Conservation (phyloP, 176 grass and related monocot species). For the Cocos nucifera region DNA sequence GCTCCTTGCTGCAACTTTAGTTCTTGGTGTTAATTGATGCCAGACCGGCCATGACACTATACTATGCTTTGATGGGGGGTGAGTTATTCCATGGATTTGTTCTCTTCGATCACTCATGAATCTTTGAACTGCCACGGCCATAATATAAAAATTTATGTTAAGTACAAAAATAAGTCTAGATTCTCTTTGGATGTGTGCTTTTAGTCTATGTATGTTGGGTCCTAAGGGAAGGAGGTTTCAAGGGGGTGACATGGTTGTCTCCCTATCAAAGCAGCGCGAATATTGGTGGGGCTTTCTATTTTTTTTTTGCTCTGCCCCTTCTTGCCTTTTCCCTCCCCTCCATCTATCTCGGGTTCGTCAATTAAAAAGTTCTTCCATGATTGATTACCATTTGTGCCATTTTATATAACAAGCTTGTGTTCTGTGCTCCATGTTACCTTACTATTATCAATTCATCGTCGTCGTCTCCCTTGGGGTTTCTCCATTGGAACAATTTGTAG, state of each 20-base stretch:
- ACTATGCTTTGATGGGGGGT: no score
- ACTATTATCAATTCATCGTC: background rate
- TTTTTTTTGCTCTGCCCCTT: background rate
- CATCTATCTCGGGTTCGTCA: conserved; percentile 20
- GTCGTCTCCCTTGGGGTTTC: no score
- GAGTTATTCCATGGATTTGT: no score
- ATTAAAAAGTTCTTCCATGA: background rate
- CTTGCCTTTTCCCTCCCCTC: background rate
- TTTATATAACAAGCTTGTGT: no score
- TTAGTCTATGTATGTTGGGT: conserved; percentile 18
- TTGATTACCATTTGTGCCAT: background rate
- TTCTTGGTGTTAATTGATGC: no score
- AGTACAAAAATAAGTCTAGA: background rate
- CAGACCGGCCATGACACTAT: no score
- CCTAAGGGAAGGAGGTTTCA: conserved; percentile 35
- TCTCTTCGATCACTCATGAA: no score
- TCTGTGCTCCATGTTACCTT: no score
- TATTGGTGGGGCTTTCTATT: conserved; percentile 36
- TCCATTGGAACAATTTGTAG: no score
- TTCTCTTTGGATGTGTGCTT: background rate
- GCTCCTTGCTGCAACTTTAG: no score
- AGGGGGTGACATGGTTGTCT: conserved; percentile 24
- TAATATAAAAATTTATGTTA: background rate
- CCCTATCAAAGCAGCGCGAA: conserved; percentile 58
- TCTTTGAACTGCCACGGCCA: no score